phyloP scores from a whole-genome alignment of 768 basidiomycete species.

The Kwoniella bestiolae region DNA sequence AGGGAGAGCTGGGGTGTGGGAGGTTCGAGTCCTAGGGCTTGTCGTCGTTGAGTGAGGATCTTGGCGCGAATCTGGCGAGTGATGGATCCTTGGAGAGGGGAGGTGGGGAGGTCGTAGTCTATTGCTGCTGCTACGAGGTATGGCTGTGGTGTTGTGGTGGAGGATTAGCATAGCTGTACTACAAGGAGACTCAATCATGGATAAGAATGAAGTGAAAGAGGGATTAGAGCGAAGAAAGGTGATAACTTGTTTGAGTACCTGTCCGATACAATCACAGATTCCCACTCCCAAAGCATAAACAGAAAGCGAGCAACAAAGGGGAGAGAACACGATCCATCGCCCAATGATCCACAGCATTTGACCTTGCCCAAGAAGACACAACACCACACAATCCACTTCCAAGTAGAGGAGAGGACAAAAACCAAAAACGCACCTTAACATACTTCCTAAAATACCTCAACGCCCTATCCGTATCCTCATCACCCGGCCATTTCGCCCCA shows the following conservation, averaged over 20 bases:
- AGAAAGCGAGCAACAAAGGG: too few species aligned
- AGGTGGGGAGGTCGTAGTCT: slow-evolving; percentile 82
- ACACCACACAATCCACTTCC: too few species aligned
- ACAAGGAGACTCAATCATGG: too few species aligned
- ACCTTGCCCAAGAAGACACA: too few species aligned
- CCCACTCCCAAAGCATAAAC: too few species aligned
- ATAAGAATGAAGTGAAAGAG: background rate
- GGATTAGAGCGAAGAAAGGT: background rate
- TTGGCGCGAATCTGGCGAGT: slow-evolving; percentile 74
- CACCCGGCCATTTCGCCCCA: slow-evolving; percentile 89
- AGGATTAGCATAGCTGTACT: background rate
- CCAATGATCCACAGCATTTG: too few species aligned
- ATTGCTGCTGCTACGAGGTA: slow-evolving; percentile 90
- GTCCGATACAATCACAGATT: too few species aligned
- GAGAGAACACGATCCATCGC: too few species aligned
- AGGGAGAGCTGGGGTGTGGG: slow-evolving; percentile 20
- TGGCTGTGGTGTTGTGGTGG: slow-evolving; percentile 76
- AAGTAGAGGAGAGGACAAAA: background rate
- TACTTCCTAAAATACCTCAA: slow-evolving; percentile 93
- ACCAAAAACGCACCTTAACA: slow-evolving; percentile 72
- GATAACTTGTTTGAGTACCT: too few species aligned
- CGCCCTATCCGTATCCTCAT: slow-evolving; percentile 84
- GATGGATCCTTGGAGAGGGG: slow-evolving; percentile 84
- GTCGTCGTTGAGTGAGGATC: slow-evolving; percentile 68
- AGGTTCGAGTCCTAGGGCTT: slow-evolving; percentile 66